Evolutionary conservation across 768 basidiomycete genomes (phyloP).

Genomic region (Pleurotus sapidus): DNA sequence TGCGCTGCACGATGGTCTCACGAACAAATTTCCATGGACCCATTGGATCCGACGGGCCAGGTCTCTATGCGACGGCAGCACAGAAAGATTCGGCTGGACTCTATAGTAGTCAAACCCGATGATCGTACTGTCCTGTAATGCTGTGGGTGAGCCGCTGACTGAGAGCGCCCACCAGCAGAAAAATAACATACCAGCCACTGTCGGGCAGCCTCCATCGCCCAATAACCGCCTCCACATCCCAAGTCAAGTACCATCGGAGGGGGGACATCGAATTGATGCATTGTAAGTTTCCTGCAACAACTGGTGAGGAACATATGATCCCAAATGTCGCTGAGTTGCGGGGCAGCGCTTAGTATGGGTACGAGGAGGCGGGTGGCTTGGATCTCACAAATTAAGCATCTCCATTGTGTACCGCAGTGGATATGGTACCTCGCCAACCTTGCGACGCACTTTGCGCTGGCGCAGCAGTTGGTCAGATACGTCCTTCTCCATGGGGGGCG

Average conservation of each 20-base stretch:
- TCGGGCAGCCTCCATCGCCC: slow-evolving; percentile 68
- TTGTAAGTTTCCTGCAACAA: slow-evolving; percentile 47
- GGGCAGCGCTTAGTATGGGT: neutral
- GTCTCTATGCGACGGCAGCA: slow-evolving; percentile 31
- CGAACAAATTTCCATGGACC: slow-evolving; percentile 69
- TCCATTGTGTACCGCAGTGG: slow-evolving; percentile 49
- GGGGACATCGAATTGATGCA: slow-evolving; percentile 48
- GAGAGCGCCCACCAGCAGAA: neutral
- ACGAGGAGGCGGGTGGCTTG: neutral
- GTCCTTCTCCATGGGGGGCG: slow-evolving; percentile 32
- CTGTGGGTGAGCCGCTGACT: slow-evolving; percentile 2
- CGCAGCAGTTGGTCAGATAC: slow-evolving; percentile 43
- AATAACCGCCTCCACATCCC: slow-evolving; percentile 70
- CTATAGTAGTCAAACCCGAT: slow-evolving; percentile 56
- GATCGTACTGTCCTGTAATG: slow-evolving; percentile 44
- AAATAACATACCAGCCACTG: slow-evolving; percentile 53
- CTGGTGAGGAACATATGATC: slow-evolving; percentile 60
- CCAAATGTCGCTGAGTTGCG: slow-evolving; percentile 59
- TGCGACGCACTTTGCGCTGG: slow-evolving; percentile 37
- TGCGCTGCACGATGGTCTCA: slow-evolving; percentile 6
- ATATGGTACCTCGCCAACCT: slow-evolving; percentile 49
- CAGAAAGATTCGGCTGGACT: slow-evolving; percentile 50
- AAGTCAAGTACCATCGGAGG: slow-evolving; percentile 61
- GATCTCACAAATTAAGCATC: slow-evolving; percentile 53
- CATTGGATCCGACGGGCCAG: slow-evolving; percentile 54